Evolutionary conservation across 73 alveolate species (phyloP).

Genomic region (Paramecium sonneborni): DNA sequence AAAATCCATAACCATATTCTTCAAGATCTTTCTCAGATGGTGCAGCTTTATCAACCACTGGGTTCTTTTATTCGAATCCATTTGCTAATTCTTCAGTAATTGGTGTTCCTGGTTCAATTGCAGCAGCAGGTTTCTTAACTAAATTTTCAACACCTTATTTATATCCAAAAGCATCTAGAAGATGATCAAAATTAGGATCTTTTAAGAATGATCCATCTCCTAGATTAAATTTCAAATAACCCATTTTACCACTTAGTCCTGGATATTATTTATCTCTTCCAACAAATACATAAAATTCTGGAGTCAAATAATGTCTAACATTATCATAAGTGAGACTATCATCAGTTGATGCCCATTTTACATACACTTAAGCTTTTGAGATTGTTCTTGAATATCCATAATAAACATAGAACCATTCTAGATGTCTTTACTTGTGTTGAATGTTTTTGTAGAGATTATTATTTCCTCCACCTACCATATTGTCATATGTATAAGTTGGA

Average conservation of each 20-base stretch:
- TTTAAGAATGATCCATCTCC: slow-evolving; percentile 55
- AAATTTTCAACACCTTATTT: neutral
- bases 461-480: slow-evolving; percentile 48
- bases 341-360: slow-evolving; percentile 5
- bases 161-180: neutral
- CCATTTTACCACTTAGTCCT: slow-evolving; percentile 53
- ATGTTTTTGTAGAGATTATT: neutral
- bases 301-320: neutral
- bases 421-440: neutral
- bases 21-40: neutral
- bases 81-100: neutral
- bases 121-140: neutral
- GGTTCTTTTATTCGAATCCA: slow-evolving; percentile 5
- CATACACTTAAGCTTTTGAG: neutral
- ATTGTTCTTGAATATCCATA: slow-evolving; percentile 8
- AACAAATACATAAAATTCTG: slow-evolving; percentile 6
- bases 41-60: slow-evolving; percentile 19
- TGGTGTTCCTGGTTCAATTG: neutral
- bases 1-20: slow-evolving; percentile 49
- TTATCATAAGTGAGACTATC: slow-evolving; percentile 5
- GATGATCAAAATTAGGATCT: neutral
- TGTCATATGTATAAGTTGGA: neutral
- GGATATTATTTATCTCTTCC: slow-evolving; percentile 23
- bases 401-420: slow-evolving; percentile 37
- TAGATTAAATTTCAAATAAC: slow-evolving; percentile 11